A percentile compares a stretch with the other conserved stretches of the same genome.
These are phyloP conservation scores for Colletotrichum sidae DNA, from an alignment of 2,329 filamentous ascomycete species.

Conservation along the genomic window DNA sequence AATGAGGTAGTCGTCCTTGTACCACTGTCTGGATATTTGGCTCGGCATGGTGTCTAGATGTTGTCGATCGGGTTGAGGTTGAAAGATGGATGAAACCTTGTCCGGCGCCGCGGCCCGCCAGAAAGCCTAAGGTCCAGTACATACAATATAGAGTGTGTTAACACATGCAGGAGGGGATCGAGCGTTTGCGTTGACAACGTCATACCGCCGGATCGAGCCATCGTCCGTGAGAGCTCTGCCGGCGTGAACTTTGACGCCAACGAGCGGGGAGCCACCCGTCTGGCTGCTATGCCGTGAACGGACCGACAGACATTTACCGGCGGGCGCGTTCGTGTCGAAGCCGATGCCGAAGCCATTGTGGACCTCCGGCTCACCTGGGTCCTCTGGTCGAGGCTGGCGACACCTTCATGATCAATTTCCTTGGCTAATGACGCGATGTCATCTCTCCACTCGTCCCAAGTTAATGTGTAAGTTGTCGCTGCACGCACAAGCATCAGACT, in stretches of 20 bases:
- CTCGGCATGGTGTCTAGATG: conserved; percentile 20
- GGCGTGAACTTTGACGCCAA: conserved; percentile 5
- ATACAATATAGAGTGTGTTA: not conserved
- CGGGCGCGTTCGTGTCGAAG: too few relatives aligned
- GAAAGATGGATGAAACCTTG: conserved; percentile 21
- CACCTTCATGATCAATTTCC: too few relatives aligned
- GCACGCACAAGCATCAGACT: too few relatives aligned
- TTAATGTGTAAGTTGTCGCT: too few relatives aligned
- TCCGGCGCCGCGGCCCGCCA: not conserved
- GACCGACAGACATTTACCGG: too few relatives aligned
- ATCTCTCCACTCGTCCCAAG: too few relatives aligned
- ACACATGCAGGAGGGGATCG: conserved; percentile 10
- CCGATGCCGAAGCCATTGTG: too few relatives aligned
- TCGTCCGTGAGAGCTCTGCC: conserved; percentile 1
- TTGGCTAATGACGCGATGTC: too few relatives aligned
- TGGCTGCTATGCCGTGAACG: too few relatives aligned
- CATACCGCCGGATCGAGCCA: conserved; percentile 3
- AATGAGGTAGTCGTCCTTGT: conserved; percentile 66
- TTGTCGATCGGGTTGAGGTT: conserved; percentile 7
- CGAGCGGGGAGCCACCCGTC: too few relatives aligned
- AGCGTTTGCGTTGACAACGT: conserved; percentile 16
- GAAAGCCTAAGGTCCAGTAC: not conserved
- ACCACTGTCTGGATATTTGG: conserved; percentile 56
- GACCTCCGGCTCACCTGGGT: too few relatives aligned
- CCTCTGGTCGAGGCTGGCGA: too few relatives aligned